phyloP scores from a whole-genome alignment of 106 monocot species.

The Narthecium ossifragum region DNA sequence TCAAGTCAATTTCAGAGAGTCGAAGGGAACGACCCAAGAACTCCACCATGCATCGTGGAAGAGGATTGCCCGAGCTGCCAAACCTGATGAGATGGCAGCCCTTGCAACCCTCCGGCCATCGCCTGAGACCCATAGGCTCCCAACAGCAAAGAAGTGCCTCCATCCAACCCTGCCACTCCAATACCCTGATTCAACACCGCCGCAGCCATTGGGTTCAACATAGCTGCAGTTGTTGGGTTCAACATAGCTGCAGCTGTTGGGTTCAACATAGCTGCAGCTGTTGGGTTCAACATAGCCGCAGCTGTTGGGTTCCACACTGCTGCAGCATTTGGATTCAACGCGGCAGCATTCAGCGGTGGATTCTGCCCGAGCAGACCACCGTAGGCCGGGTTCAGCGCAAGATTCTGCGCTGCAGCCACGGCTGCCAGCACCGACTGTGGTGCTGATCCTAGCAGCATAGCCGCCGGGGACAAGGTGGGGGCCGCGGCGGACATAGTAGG shows the following conservation, averaged over 20 bases:
- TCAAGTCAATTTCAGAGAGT: too few relatives aligned
- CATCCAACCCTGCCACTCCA: neutral
- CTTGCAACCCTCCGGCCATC: conserved; percentile 1
- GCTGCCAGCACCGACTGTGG: conserved; percentile 18
- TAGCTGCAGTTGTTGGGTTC: conserved; percentile 7
- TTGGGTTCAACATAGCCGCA: too few relatives aligned
- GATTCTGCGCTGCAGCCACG: conserved; percentile 23
- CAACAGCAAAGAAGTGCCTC: neutral
- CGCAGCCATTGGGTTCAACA: conserved; percentile 7
- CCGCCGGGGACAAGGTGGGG: too few relatives aligned
- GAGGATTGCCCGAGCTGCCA: conserved; percentile 10
- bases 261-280: too few relatives aligned
- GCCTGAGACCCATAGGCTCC: conserved; percentile 9
- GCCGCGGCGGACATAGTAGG: too few relatives aligned
- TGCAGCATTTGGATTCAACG: too few relatives aligned
- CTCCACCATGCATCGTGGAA: too few relatives aligned
- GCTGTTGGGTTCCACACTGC: too few relatives aligned
- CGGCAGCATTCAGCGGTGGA: too few relatives aligned
- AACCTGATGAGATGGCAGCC: conserved; percentile 9
- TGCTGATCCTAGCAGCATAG: neutral
- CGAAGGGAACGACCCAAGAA: too few relatives aligned
- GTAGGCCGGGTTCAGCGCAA: conserved; percentile 24
- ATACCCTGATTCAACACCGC: conserved; percentile 7
- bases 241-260: too few relatives aligned
- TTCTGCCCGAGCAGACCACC: conserved; percentile 16